Percentiles rank a stretch among this genome's conserved stretches.
phyloP scores from a whole-genome alignment of 805 yeast species.

The Cyberlindnera mycetangii region DNA sequence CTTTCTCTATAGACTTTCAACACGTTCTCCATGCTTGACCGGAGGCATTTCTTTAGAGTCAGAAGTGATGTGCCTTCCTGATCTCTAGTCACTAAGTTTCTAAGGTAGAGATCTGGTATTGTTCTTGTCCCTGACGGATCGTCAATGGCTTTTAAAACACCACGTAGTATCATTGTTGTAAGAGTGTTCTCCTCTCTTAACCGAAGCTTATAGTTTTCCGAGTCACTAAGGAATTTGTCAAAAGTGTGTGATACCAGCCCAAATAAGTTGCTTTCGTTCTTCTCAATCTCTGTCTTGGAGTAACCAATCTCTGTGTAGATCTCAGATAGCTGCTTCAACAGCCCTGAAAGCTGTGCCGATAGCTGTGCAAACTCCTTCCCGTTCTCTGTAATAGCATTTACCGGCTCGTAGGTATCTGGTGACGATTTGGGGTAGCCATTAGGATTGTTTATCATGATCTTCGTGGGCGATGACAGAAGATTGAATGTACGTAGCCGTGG shows the following conservation, averaged over 20 bases:
- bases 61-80: constrained; percentile 32
- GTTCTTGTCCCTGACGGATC: constrained; percentile 38
- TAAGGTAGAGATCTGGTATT: constrained; percentile 39
- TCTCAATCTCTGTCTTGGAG: constrained; percentile 44
- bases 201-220: constrained; percentile 35
- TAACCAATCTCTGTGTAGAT: constrained; percentile 56
- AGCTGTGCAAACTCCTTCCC: constrained; percentile 18
- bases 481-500: constrained; percentile 17
- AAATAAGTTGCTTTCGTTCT: constrained; percentile 49
- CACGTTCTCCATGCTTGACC: constrained; percentile 31
- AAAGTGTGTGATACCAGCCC: constrained; percentile 48
- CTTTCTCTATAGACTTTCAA: constrained; percentile 31
- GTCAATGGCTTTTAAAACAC: constrained; percentile 31
- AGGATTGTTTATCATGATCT: constrained; percentile 16
- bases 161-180: constrained; percentile 29
- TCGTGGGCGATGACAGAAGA: constrained; percentile 27
- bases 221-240: constrained; percentile 36
- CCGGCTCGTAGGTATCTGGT: neutral
- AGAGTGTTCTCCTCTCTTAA: constrained; percentile 30
- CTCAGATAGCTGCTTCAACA: constrained; percentile 38
- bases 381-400: neutral
- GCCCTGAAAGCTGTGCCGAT: constrained; percentile 16
- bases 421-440: constrained; percentile 9
- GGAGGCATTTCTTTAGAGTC: constrained; percentile 32
- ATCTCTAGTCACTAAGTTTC: constrained; percentile 33